These are phyloP conservation scores for Cornus suecica DNA, from an alignment of 148 eudicot species.

Conservation along the genomic window DNA sequence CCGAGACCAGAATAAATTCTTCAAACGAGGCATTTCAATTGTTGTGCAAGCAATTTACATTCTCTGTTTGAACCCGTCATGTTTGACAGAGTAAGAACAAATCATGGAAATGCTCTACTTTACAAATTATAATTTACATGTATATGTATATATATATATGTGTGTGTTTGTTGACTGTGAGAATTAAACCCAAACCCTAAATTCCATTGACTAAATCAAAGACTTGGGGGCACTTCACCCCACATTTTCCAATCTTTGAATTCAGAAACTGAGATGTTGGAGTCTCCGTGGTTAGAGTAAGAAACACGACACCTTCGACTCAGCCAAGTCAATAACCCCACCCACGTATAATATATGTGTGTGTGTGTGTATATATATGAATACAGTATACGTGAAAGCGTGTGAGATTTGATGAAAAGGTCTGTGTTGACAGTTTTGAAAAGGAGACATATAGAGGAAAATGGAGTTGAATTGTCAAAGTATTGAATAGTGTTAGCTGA, in stretches of 20 bases:
- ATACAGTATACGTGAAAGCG: not conserved
- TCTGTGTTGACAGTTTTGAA: not conserved
- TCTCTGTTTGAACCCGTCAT: not conserved
- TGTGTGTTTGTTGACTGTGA: not conserved
- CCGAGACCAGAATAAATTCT: conserved; percentile 4
- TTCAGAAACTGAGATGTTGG: not conserved
- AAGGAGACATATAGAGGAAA: not conserved
- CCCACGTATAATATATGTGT: too few species aligned
- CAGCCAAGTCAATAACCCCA: conserved; percentile 3
- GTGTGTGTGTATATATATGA: too few species aligned
- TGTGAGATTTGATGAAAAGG: not conserved
- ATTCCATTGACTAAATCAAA: not conserved
- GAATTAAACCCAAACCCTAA: not conserved
- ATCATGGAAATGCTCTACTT: not conserved
- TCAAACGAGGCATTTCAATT: conserved; percentile 16
- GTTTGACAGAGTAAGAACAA: not conserved
- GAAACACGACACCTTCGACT: not conserved
- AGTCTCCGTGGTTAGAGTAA: not conserved
- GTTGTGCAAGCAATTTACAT: not conserved
- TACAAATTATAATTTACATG: too few species aligned
- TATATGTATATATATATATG: too few species aligned
- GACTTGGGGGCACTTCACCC: not conserved
- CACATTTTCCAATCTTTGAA: conserved; percentile 13
- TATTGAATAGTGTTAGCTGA: not conserved
- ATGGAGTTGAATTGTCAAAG: not conserved